A percentile compares a stretch with the other conserved stretches of the same genome.
Conservation (phyloP, 148 eudicot genomes). For the Spergularia bocconei region DNA sequence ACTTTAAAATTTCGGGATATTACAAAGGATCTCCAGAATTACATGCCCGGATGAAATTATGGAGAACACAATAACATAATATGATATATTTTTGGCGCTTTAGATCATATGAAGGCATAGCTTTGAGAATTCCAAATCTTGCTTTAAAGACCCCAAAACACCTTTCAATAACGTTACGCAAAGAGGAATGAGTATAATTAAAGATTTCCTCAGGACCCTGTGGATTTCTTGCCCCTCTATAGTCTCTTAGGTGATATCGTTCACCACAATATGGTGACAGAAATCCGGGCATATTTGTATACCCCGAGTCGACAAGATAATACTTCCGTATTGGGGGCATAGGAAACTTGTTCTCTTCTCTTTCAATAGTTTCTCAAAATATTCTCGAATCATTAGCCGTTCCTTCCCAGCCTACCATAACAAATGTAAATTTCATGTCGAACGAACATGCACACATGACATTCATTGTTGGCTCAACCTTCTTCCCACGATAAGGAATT, state of each 20-base stretch:
- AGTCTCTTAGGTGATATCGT: conserved; percentile 9
- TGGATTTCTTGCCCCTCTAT: neutral
- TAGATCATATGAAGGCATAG: conserved; percentile 1
- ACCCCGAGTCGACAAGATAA: conserved; percentile 15
- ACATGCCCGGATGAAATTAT: neutral
- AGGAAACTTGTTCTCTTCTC: conserved; percentile 9
- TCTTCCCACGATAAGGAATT: conserved; percentile 9
- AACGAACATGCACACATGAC: conserved; percentile 15
- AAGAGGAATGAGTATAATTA: conserved; percentile 16
- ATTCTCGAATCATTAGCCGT: conserved; percentile 16
- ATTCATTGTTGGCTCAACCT: neutral
- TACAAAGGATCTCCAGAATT: conserved; percentile 3
- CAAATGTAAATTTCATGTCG: conserved; percentile 15
- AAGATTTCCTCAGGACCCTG: conserved; percentile 18
- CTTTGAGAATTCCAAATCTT: neutral
- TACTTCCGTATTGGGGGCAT: neutral
- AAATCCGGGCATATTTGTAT: conserved; percentile 18
- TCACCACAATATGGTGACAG: conserved; percentile 17
- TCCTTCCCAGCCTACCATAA: conserved; percentile 16
- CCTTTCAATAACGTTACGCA: conserved; percentile 14
- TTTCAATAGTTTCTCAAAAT: conserved; percentile 5
- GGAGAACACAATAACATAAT: neutral
- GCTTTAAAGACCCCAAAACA: conserved; percentile 21
- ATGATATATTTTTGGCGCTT: conserved; percentile 4
- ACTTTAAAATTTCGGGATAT: no score